Percentiles rank a stretch among this genome's conserved stretches.
phyloP scores from a whole-genome alignment of 805 yeast species.

The Suhomyces kilbournensis region DNA sequence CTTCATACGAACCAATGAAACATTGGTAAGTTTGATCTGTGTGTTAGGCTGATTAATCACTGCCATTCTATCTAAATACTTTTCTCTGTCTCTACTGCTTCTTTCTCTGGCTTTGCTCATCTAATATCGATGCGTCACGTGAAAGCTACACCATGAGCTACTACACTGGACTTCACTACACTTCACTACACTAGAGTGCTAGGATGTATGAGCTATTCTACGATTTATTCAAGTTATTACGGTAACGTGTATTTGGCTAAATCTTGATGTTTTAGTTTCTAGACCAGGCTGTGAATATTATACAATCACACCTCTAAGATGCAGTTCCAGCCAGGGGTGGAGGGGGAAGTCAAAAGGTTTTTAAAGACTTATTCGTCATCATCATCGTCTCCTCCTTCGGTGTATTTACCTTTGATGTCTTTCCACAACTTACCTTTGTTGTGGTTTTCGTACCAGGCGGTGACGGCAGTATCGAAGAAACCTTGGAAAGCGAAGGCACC shows the following conservation, averaged over 20 bases:
- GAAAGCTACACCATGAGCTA: too few species aligned
- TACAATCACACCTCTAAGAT: not conserved
- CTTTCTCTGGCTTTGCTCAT: not conserved
- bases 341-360: not conserved
- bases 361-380: conserved; percentile 38
- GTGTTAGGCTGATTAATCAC: conserved; percentile 82
- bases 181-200: too few species aligned
- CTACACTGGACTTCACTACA: too few species aligned
- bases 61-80: conserved; percentile 12
- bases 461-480: conserved; percentile 64
- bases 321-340: conserved; percentile 1
- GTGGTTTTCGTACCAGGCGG: conserved; percentile 70
- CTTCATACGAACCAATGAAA: conserved; percentile 85
- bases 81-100: not conserved
- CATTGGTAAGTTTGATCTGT: conserved; percentile 89
- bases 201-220: too few species aligned
- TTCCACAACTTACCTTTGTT: conserved; percentile 86
- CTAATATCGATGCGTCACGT: not conserved
- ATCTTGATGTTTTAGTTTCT: not conserved
- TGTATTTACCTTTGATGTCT: conserved; percentile 61
- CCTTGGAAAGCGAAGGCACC: conserved; percentile 86
- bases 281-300: not conserved
- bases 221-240: too few species aligned
- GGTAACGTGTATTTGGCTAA: not conserved
- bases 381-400: conserved; percentile 56